These are phyloP conservation scores for Eucalyptus tenuipes DNA, from an alignment of 345 rosid species.

Conservation along the genomic window DNA sequence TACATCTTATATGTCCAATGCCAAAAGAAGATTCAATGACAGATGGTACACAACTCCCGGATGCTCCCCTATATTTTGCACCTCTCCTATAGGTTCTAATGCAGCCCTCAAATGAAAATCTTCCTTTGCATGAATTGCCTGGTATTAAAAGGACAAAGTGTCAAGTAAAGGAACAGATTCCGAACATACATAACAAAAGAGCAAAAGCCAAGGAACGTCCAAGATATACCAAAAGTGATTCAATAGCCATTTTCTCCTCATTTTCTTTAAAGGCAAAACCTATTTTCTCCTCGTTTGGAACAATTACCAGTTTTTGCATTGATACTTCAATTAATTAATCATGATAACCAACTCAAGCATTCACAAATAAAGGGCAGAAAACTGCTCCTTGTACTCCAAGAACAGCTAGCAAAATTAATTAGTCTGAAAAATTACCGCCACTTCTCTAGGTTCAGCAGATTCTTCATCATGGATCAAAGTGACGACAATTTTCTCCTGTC, in stretches of 20 bases:
- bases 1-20: no score
- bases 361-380: background rate
- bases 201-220: background rate
- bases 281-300: conserved; percentile 68
- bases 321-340: background rate
- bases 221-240: conserved; percentile 12
- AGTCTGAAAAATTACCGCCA: conserved; percentile 22
- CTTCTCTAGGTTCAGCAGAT: conserved; percentile 64
- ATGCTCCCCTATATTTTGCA: no score
- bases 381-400: background rate
- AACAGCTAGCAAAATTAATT: background rate
- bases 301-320: conserved; percentile 59
- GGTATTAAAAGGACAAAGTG: background rate
- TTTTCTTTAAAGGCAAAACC: conserved; percentile 74
- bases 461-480: conserved; percentile 69
- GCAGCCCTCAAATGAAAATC: conserved; percentile 70
- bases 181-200: background rate
- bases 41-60: no score
- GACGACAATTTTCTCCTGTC: conserved; percentile 72
- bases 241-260: conserved; percentile 50
- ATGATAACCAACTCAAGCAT: background rate
- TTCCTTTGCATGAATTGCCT: conserved; percentile 83
- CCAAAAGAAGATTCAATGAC: no score
- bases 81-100: conserved; percentile 70
- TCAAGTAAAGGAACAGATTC: background rate